Conservation (phyloP, 108 stramenopile species). For the Pseudonitzschia multiseries region DNA sequence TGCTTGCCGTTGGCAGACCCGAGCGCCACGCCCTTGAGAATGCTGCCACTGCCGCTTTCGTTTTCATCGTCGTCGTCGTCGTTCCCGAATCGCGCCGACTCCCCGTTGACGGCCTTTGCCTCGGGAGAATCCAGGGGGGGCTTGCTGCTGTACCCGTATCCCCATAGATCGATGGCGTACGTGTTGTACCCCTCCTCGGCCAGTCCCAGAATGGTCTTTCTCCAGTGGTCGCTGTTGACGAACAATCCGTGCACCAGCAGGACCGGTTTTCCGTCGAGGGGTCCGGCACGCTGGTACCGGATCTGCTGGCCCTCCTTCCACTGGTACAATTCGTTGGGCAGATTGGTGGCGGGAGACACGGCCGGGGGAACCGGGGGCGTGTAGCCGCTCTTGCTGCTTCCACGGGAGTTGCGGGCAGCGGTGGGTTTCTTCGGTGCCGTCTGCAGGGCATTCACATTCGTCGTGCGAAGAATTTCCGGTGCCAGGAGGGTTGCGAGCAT, state of each 20-base stretch:
- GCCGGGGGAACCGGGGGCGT: constrained; percentile 37
- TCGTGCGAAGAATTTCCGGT: not conserved
- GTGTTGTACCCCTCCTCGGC: constrained; percentile 56
- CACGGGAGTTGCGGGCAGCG: no score
- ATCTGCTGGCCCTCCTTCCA: constrained; percentile 66
- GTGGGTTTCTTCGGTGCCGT: not conserved
- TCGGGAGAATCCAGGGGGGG: constrained; percentile 58
- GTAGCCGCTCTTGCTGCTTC: not conserved
- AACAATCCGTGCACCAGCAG: constrained; percentile 83
- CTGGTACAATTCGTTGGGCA: constrained; percentile 66
- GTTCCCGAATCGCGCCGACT: constrained; percentile 59
- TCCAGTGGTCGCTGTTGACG: constrained; percentile 87
- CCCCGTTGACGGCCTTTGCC: constrained; percentile 58
- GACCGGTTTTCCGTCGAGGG: constrained; percentile 44
- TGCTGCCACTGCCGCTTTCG: not conserved
- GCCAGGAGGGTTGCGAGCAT: not conserved
- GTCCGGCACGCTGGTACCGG: constrained; percentile 79
- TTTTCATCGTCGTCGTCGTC: not conserved
- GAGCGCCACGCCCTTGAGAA: constrained; percentile 47
- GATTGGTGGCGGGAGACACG: constrained; percentile 66
- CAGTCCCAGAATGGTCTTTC: constrained; percentile 63
- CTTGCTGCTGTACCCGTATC: constrained; percentile 88
- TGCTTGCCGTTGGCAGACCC: constrained; percentile 58
- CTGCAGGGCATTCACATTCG: not conserved
- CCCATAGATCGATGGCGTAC: constrained; percentile 88